phyloP scores from a whole-genome alignment of 768 basidiomycete species.

The Tulasnella calospora region DNA sequence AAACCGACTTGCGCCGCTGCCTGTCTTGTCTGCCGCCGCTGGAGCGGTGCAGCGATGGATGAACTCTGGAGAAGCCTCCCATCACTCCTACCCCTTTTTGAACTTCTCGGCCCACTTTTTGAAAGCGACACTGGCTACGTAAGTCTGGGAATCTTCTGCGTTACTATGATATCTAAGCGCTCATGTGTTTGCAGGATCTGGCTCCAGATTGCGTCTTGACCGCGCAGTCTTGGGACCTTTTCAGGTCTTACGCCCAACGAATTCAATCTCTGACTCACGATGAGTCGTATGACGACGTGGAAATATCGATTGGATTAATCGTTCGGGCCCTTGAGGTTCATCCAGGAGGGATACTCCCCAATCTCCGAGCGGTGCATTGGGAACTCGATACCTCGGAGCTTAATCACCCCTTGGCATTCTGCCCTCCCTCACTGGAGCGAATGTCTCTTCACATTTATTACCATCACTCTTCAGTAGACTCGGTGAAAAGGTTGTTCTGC shows the following conservation, averaged over 20 bases:
- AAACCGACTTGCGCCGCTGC: background rate
- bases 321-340: background rate
- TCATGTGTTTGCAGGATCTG: background rate
- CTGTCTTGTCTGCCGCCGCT: background rate
- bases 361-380: background rate
- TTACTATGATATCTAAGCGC: background rate
- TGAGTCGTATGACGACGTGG: background rate
- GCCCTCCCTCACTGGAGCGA: background rate
- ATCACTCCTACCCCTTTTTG: background rate
- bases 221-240: background rate
- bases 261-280: background rate
- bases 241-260: background rate
- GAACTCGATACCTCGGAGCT: background rate
- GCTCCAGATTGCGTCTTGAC: background rate
- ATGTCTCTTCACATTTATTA: background rate
- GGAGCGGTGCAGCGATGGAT: constrained; percentile 13
- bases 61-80: constrained; percentile 5
- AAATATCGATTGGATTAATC: background rate
- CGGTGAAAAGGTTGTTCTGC: background rate
- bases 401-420: background rate
- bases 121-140: background rate
- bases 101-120: background rate
- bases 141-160: background rate
- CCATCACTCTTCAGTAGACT: background rate
- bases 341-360: background rate